Percentiles rank a stretch among this genome's conserved stretches.
These are phyloP conservation scores for Lonicera japonica DNA, from an alignment of 129 eudicot species.

Conservation along the genomic window DNA sequence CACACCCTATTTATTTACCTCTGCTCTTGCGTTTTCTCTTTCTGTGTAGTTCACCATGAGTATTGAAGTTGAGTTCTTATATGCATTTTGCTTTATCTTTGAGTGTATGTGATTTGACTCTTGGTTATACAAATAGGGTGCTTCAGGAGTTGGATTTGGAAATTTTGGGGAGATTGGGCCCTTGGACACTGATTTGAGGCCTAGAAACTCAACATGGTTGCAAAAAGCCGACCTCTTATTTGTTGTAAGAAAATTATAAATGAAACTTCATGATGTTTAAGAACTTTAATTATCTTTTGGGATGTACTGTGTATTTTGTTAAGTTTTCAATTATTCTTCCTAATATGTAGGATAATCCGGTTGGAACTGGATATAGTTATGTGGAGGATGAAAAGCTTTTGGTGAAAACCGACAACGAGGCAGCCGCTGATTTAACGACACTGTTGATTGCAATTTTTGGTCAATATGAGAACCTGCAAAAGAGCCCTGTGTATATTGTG, in stretches of 20 bases:
- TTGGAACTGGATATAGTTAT: constrained; percentile 84
- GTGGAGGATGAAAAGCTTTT: constrained; percentile 51
- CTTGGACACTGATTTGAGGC: constrained; percentile 59
- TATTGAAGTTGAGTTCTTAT: no score
- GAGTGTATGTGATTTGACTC: no score
- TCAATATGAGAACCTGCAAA: constrained; percentile 35
- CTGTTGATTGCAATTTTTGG: constrained; percentile 53
- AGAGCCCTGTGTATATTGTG: constrained; percentile 60
- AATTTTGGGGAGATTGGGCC: constrained; percentile 90
- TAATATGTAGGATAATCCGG: constrained; percentile 75
- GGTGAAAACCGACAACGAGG: constrained; percentile 77
- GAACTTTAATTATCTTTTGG: not conserved
- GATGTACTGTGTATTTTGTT: not conserved
- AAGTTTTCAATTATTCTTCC: not conserved
- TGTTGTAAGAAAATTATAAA: constrained; percentile 41
- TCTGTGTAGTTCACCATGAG: no score
- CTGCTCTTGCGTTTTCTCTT: no score
- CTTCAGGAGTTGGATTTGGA: constrained; percentile 82
- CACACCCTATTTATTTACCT: no score
- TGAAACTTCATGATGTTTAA: not conserved
- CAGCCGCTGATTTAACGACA: constrained; percentile 68
- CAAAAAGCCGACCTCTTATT: constrained; percentile 72
- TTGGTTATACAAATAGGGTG: constrained; percentile 38
- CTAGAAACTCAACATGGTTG: constrained; percentile 91
- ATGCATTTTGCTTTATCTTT: no score